Percentiles rank a stretch among this genome's conserved stretches.
phyloP scores from a whole-genome alignment of 2,329 filamentous ascomycete species.

The Xylariaceae sp. region DNA sequence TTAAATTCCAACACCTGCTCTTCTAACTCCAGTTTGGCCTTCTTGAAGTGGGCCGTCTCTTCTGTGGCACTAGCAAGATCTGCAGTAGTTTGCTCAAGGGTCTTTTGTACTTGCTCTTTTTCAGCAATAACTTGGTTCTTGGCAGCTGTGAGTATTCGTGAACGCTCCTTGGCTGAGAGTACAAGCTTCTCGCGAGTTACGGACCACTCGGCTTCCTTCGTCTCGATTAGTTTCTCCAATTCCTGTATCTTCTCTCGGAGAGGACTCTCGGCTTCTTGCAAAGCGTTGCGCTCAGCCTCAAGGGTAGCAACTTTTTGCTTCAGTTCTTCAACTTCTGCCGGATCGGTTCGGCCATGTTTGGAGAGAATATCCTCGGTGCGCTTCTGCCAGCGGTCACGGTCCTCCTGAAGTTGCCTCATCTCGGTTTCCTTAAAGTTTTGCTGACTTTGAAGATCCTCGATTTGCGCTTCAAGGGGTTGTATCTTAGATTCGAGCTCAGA shows the following conservation, averaged over 20 bases:
- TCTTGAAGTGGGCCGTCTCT: conserved; percentile 51
- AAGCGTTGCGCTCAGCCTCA: conserved; percentile 57
- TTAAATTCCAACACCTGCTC: conserved; percentile 42
- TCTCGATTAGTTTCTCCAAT: conserved; percentile 47
- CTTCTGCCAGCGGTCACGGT: conserved; percentile 93
- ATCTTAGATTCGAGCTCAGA: conserved; percentile 70
- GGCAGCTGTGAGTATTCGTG: conserved; percentile 45
- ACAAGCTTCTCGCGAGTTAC: conserved; percentile 49
- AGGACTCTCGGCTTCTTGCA: conserved; percentile 46
- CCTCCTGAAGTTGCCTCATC: conserved; percentile 80
- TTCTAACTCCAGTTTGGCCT: conserved; percentile 35
- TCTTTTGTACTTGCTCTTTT: conserved; percentile 47
- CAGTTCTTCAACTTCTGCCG: conserved; percentile 83
- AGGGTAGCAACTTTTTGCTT: conserved; percentile 69
- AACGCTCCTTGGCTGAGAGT: conserved; percentile 59
- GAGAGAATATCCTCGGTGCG: conserved; percentile 91
- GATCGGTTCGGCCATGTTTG: conserved; percentile 93
- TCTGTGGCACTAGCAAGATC: conserved; percentile 37
- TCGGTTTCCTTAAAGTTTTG: conserved; percentile 79
- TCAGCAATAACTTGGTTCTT: conserved; percentile 42
- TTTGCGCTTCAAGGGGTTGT: conserved; percentile 73
- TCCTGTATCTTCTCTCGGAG: conserved; percentile 51
- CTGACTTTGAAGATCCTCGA: conserved; percentile 77
- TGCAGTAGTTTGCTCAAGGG: conserved; percentile 42
- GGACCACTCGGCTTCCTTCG: conserved; percentile 51